phyloP scores from a whole-genome alignment of 805 yeast genomes.

The Spathaspora passalidarum region DNA sequence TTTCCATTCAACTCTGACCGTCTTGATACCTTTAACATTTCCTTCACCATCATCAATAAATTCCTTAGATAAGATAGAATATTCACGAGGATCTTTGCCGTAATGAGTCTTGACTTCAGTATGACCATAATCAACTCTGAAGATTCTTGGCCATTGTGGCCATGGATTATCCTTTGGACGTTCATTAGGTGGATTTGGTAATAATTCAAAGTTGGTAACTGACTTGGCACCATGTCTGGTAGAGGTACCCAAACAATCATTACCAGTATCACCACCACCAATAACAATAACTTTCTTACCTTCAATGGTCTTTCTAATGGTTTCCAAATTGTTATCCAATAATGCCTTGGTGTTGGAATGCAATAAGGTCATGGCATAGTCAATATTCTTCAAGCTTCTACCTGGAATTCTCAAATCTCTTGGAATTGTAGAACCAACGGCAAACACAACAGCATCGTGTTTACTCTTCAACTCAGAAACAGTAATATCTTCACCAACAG shows the following conservation, averaged over 20 bases:
- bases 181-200: conserved; percentile 85
- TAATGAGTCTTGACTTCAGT: conserved; percentile 91
- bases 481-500: conserved; percentile 80
- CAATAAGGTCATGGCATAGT: conserved; percentile 91
- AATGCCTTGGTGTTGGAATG: conserved; percentile 85
- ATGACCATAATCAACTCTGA: conserved; percentile 98
- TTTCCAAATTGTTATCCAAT: conserved; percentile 75
- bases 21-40: conserved; percentile 90
- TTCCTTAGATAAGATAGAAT: conserved; percentile 91
- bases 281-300: conserved; percentile 94
- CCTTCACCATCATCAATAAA: conserved; percentile 94
- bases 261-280: conserved; percentile 99
- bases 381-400: conserved; percentile 83
- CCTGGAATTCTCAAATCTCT: conserved; percentile 94
- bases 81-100: conserved; percentile 97
- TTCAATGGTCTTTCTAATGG: conserved; percentile 63
- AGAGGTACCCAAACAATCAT: conserved; percentile 96
- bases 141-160: conserved; percentile 99
- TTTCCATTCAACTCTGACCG: conserved; percentile 98
- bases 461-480: conserved; percentile 61
- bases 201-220: conserved; percentile 87
- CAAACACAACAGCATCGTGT: conserved; percentile 83
- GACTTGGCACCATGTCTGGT: conserved; percentile 96
- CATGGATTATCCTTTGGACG: conserved; percentile 96
- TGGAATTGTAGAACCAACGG: conserved; percentile 96